Evolutionary conservation across 106 monocot species (phyloP).

Genomic region (Ottelia alismoides): DNA sequence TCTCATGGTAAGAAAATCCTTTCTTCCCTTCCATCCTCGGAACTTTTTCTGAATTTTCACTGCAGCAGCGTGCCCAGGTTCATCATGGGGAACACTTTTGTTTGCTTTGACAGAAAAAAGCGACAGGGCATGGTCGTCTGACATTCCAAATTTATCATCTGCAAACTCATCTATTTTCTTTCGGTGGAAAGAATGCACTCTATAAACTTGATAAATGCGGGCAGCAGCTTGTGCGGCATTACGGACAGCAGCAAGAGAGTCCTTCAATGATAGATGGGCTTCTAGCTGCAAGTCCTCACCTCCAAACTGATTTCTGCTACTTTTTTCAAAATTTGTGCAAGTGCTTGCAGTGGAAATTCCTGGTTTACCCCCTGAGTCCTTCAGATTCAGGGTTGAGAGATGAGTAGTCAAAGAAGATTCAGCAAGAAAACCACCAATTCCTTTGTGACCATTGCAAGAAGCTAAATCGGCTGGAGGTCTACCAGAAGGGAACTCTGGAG

Average conservation of each 20-base stretch:
- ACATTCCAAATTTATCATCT: slow-evolving; percentile 40
- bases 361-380: slow-evolving; percentile 23
- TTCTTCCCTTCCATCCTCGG: slow-evolving; percentile 96
- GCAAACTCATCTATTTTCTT: slow-evolving; percentile 50
- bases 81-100: slow-evolving; percentile 31
- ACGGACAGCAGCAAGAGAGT: slow-evolving; percentile 64
- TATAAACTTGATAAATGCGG: slow-evolving; percentile 84
- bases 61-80: slow-evolving; percentile 61
- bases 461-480: slow-evolving; percentile 97
- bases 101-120: slow-evolving; percentile 28
- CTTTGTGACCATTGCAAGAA: slow-evolving; percentile 85
- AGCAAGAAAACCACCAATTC: slow-evolving; percentile 91
- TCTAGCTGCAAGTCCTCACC: slow-evolving; percentile 32
- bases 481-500: slow-evolving; percentile 61
- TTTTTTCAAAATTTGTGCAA: slow-evolving; percentile 25
- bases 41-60: slow-evolving; percentile 87
- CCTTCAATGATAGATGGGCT: slow-evolving; percentile 37
- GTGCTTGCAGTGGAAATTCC: slow-evolving; percentile 23
- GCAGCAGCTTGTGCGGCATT: slow-evolving; percentile 86
- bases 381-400: slow-evolving; percentile 59
- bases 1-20: slow-evolving; percentile 64
- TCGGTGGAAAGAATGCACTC: slow-evolving; percentile 85
- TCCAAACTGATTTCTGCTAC: slow-evolving; percentile 5
- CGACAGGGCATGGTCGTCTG: slow-evolving; percentile 67
- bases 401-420: slow-evolving; percentile 73